These are phyloP conservation scores for Pseudogymnoascus sp. DNA, from an alignment of 2,329 filamentous ascomycete species.

Conservation along the genomic window DNA sequence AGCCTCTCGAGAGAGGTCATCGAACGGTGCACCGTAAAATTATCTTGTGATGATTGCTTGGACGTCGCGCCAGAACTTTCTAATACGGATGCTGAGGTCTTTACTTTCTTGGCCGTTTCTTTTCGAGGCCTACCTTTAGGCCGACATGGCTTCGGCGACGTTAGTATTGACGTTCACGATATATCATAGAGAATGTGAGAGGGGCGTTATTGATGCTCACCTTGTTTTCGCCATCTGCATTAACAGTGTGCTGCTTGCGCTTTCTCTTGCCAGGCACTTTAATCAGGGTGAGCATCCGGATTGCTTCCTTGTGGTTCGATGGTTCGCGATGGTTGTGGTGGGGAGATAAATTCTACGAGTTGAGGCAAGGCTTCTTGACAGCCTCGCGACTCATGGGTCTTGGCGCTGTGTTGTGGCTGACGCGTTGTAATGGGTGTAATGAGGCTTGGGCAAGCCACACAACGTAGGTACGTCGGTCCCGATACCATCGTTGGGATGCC, in stretches of 20 bases:
- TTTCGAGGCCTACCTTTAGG: conserved; percentile 3
- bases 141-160: background rate
- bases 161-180: background rate
- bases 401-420: conserved; percentile 6
- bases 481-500: conserved; percentile 5
- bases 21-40: conserved; percentile 23
- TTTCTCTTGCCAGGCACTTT: conserved; percentile 26
- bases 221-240: background rate
- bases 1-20: conserved; percentile 26
- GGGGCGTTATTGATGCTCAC: background rate
- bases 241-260: conserved; percentile 16
- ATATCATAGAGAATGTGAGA: background rate
- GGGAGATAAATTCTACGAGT: background rate
- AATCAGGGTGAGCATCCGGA: conserved; percentile 22
- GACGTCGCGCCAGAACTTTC: background rate
- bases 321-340: background rate
- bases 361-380: background rate
- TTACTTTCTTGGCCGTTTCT: background rate
- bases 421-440: conserved; percentile 6
- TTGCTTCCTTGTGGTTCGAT: conserved; percentile 1
- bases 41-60: conserved; percentile 19
- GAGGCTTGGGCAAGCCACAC: conserved; percentile 8
- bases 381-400: background rate
- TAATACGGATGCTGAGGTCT: background rate
- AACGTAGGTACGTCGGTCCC: background rate